Percentiles rank a stretch among this genome's conserved stretches.
phyloP scores from a whole-genome alignment of 495 filamentous ascomycete genomes.

The Talaromyces proteolyticus region DNA sequence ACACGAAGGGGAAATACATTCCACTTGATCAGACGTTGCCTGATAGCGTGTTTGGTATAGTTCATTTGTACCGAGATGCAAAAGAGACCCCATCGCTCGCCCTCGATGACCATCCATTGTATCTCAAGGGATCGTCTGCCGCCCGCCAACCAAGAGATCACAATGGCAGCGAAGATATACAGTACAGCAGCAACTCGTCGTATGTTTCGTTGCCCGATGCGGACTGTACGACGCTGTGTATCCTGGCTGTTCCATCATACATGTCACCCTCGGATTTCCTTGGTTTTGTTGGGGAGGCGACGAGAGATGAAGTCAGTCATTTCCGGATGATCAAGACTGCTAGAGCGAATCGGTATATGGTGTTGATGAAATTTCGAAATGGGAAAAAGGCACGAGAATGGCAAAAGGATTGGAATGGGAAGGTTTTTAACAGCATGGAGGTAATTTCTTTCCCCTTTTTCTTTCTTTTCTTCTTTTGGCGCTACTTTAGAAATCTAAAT shows the following conservation, averaged over 20 bases:
- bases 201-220: conserved; percentile 31
- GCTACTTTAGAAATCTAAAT: conserved; percentile 7
- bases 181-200: conserved; percentile 14
- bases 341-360: conserved; percentile 87
- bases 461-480: not conserved
- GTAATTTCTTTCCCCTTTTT: conserved; percentile 39
- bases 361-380: conserved; percentile 91
- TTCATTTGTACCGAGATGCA: conserved; percentile 86
- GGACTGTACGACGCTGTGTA: conserved; percentile 85
- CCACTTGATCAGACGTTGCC: conserved; percentile 69
- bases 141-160: conserved; percentile 16
- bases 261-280: conserved; percentile 87
- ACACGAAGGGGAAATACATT: conserved; percentile 73
- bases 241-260: conserved; percentile 91
- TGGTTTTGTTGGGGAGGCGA: conserved; percentile 87
- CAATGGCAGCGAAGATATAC: conserved; percentile 7
- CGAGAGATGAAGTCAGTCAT: conserved; percentile 83
- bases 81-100: conserved; percentile 57
- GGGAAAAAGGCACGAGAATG: conserved; percentile 68
- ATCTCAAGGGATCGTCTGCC: conserved; percentile 37
- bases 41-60: conserved; percentile 86
- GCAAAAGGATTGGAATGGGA: conserved; percentile 87
- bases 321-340: conserved; percentile 93
- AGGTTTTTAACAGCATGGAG: conserved; percentile 91
- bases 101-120: conserved; percentile 32